These are phyloP conservation scores for Detonula confervacea DNA, from an alignment of 352 stramenopile species.

Conservation along the genomic window DNA sequence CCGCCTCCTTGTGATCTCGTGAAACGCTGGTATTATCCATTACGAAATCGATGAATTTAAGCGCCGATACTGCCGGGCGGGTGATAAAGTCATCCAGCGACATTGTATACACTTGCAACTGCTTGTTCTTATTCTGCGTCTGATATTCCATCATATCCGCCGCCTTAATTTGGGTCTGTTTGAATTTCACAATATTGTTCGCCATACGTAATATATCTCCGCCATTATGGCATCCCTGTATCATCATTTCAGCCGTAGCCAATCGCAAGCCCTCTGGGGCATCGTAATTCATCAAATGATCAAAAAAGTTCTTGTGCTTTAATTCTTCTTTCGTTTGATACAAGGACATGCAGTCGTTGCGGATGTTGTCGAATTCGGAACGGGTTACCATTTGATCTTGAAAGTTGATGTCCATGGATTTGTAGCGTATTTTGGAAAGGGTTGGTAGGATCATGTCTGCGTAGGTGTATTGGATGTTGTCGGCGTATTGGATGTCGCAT, in stretches of 20 bases:
- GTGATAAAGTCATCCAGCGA: constrained; percentile 35
- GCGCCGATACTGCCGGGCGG: neutral
- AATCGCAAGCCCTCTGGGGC: constrained; percentile 26
- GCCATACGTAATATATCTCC: constrained; percentile 33
- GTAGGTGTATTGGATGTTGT: constrained; percentile 5
- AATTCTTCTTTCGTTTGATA: constrained; percentile 23
- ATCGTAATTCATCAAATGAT: constrained; percentile 29
- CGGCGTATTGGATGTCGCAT: constrained; percentile 21
- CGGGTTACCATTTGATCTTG: neutral
- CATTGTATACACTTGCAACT: constrained; percentile 30
- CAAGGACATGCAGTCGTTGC: constrained; percentile 19
- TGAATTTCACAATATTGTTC: constrained; percentile 36
- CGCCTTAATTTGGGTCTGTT: constrained; percentile 13
- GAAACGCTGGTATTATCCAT: neutral
- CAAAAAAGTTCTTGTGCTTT: constrained; percentile 17
- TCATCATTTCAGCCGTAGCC: constrained; percentile 20
- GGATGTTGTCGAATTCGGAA: constrained; percentile 25
- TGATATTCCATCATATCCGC: too few relatives aligned
- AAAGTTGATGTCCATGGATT: constrained; percentile 3
- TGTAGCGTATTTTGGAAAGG: constrained; percentile 1
- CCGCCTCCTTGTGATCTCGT: constrained; percentile 8
- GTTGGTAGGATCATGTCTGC: constrained; percentile 16
- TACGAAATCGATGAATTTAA: constrained; percentile 34
- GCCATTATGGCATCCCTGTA: constrained; percentile 27
- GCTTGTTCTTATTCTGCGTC: neutral